Percentiles rank a stretch among this genome's conserved stretches.
Evolutionary conservation across 768 basidiomycete species (phyloP).

Genomic region (Russula ochroleuca): DNA sequence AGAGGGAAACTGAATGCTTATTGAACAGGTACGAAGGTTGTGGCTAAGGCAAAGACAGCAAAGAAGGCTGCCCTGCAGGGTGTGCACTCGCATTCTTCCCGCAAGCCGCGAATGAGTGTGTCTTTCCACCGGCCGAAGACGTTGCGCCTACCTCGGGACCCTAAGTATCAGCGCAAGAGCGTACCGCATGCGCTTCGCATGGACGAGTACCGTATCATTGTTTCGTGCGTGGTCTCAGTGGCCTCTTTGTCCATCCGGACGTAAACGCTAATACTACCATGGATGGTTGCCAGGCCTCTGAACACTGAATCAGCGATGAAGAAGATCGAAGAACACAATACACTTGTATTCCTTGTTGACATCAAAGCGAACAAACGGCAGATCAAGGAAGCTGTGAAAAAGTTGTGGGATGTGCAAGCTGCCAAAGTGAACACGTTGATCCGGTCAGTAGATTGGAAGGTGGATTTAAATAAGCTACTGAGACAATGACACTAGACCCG

Average conservation of each 20-base stretch:
- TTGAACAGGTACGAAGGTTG: conserved; percentile 26
- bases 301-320: conserved; percentile 99
- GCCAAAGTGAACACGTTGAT: conserved; percentile 98
- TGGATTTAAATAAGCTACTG: background rate
- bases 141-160: conserved; percentile 72
- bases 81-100: conserved; percentile 63
- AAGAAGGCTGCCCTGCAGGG: conserved; percentile 97
- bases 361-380: conserved; percentile 93
- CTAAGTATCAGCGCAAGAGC: conserved; percentile 94
- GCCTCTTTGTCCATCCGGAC: background rate
- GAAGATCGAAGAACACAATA: conserved; percentile 90
- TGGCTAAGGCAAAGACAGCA: conserved; percentile 82
- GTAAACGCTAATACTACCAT: background rate
- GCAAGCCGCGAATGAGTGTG: conserved; percentile 76
- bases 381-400: conserved; percentile 99
- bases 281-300: conserved; percentile 51
- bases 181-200: conserved; percentile 89
- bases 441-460: conserved; percentile 52
- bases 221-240: conserved; percentile 57
- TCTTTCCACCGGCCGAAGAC: conserved; percentile 93
- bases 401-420: conserved; percentile 95
- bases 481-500: conserved; percentile 56
- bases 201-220: conserved; percentile 95
- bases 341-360: conserved; percentile 97
- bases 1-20: background rate